Conservation (phyloP, 164 flowering plant species). For the Taxillus chinensis region DNA sequence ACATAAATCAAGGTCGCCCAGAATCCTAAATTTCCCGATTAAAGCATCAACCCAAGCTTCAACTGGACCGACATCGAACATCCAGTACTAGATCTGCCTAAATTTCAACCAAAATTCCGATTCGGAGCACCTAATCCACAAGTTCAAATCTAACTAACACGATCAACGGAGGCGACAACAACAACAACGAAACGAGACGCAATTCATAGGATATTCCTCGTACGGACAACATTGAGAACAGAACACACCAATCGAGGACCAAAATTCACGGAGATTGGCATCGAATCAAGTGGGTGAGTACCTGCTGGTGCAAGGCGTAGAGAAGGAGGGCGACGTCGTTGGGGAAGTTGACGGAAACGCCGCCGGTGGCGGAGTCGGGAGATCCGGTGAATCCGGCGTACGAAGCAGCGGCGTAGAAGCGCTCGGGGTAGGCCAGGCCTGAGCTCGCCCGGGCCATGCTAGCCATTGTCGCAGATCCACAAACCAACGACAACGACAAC, state of each 20-base stretch:
- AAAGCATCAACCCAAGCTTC: neutral
- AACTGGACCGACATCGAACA: neutral
- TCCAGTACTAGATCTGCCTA: constrained; percentile 8
- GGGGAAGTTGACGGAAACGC: constrained; percentile 3
- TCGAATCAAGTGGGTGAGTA: constrained; percentile 8
- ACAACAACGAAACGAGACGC: neutral
- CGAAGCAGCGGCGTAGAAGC: constrained; percentile 91
- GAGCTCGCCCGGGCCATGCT: constrained; percentile 73
- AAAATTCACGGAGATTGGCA: neutral
- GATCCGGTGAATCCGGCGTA: constrained; percentile 89
- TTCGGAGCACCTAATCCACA: neutral
- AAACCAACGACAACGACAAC: neutral
- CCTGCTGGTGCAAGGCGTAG: constrained; percentile 88
- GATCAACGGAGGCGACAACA: neutral
- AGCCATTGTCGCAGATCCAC: constrained; percentile 24
- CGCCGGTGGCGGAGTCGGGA: constrained; percentile 14
- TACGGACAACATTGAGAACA: neutral
- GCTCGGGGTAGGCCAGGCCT: constrained; percentile 85
- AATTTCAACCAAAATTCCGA: constrained; percentile 9
- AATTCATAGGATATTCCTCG: too few species aligned
- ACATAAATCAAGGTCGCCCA: neutral
- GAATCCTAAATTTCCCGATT: neutral
- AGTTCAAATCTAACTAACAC: too few species aligned
- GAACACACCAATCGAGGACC: neutral
- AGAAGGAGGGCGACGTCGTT: constrained; percentile 74